phyloP scores from a whole-genome alignment of 441 rosid genomes.

The Croton laevigatus region DNA sequence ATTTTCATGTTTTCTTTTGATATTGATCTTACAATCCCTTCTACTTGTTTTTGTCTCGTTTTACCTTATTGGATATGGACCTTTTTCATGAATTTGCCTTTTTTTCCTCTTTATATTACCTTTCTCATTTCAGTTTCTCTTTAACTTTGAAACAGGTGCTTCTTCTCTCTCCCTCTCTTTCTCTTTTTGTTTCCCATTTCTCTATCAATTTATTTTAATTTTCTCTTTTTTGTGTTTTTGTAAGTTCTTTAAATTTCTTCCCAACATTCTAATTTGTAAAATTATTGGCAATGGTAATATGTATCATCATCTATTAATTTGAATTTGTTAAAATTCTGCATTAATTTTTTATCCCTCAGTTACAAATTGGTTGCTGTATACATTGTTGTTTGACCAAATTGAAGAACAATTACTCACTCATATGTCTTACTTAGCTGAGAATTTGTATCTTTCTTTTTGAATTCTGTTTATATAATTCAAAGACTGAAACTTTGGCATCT shows the following conservation, averaged over 20 bases:
- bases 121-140: conserved; percentile 18
- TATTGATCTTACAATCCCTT: conserved; percentile 15
- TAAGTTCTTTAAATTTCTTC: not conserved
- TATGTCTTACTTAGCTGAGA: not conserved
- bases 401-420: too few species aligned
- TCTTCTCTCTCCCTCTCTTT: conserved; percentile 14
- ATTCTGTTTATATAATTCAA: not conserved
- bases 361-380: not conserved
- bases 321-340: not conserved
- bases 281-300: not conserved
- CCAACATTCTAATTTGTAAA: not conserved
- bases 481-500: not conserved
- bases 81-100: conserved; percentile 11
- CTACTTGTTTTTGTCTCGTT: conserved; percentile 16
- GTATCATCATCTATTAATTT: not conserved
- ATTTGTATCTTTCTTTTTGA: not conserved
- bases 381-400: not conserved
- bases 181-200: not conserved
- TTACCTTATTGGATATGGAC: conserved; percentile 29
- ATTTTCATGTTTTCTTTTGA: conserved; percentile 16
- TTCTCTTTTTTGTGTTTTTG: not conserved
- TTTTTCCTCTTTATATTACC: conserved; percentile 1
- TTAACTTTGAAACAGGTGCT: conserved; percentile 8
- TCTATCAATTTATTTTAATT: not conserved
- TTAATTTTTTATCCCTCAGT: not conserved